These are phyloP conservation scores for Xerocomus spinulosus DNA, from an alignment of 768 basidiomycete genomes.

Conservation along the genomic window DNA sequence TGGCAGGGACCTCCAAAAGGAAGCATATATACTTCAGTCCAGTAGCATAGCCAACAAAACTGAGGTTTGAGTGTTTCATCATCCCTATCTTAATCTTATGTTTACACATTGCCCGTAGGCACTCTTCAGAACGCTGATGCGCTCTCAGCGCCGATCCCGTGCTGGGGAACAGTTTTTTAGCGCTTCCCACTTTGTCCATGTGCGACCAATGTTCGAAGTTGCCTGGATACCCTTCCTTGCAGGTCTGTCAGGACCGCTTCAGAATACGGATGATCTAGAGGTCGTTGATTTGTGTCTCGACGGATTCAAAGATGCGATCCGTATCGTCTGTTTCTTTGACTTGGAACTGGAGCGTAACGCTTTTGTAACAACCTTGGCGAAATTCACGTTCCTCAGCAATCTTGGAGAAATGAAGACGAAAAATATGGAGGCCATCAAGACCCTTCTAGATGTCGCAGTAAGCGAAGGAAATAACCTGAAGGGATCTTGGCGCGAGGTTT, in stretches of 20 bases:
- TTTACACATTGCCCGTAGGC: conserved; percentile 46
- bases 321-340: conserved; percentile 95
- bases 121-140: conserved; percentile 88
- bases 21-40: conserved; percentile 92
- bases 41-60: conserved; percentile 97
- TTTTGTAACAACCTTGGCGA: conserved; percentile 92
- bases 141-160: conserved; percentile 82
- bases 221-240: conserved; percentile 99
- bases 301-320: conserved; percentile 96
- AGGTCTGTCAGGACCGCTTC: conserved; percentile 88
- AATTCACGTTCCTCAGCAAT: conserved; percentile 97
- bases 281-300: conserved; percentile 89
- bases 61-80: conserved; percentile 51
- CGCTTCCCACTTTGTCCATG: conserved; percentile 94
- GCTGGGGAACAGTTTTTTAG: conserved; percentile 88
- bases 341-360: conserved; percentile 97
- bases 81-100: background rate
- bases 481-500: conserved; percentile 92
- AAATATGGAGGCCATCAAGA: conserved; percentile 99
- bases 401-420: conserved; percentile 98
- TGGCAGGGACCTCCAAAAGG: conserved; percentile 90
- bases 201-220: conserved; percentile 98
- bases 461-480: conserved; percentile 96
- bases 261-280: conserved; percentile 92
- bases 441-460: conserved; percentile 89